Evolutionary conservation across 139 green algal species (phyloP), one percentile per base, ranked within the genome.

Genomic region (Tetratostichococcus sp.): DNA sequence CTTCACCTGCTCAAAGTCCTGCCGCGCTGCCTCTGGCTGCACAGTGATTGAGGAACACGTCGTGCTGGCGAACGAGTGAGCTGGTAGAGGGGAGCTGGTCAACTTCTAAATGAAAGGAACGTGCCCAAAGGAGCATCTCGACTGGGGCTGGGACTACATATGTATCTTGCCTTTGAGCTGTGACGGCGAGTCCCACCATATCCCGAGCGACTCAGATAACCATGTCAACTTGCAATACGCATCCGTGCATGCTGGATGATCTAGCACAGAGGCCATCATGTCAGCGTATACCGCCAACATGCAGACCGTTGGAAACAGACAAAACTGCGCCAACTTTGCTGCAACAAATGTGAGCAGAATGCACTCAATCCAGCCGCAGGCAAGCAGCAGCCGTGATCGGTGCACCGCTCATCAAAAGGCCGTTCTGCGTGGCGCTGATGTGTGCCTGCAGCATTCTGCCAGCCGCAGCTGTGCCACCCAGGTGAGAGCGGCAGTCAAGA

Each of bases 21-120:
- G 72, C 4, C 57, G 69, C 22, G 30, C 42, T 3, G 25, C 17
- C 2, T 22, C 32, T n/a, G 68, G 43, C 57, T 65, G 39, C 19
- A 22, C 59, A 0, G 67, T 85, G 43, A 43, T 75, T 2, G 75
- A 87, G 57, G 82, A 92, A 80, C 43, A 75, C 0, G 82, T 85
- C 28, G 43, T 71, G 16, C 30, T 92, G 19, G 78, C 74, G 0
- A 84, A 82, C n/a, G 87, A 90, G 72, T 78, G 87, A 26, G 69
- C 3, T 71, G n/a, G 5, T 5, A 70, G 8, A 30, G 67, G n/a
- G 30, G 67, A 14, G 8, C 39, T 8, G 39, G 8, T 50, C 39
- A 22, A 14, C 39, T 14, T 22, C 39, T 50, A 22, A 8, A 8
- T 50, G 39, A n/a, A n/a, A n/a, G n/a, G n/a, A n/a, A n/a, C n/a